Evolutionary conservation across 306 rosid species (phyloP), one percentile per base, ranked within the genome.

Genomic region (Prunus kanzakura): DNA sequence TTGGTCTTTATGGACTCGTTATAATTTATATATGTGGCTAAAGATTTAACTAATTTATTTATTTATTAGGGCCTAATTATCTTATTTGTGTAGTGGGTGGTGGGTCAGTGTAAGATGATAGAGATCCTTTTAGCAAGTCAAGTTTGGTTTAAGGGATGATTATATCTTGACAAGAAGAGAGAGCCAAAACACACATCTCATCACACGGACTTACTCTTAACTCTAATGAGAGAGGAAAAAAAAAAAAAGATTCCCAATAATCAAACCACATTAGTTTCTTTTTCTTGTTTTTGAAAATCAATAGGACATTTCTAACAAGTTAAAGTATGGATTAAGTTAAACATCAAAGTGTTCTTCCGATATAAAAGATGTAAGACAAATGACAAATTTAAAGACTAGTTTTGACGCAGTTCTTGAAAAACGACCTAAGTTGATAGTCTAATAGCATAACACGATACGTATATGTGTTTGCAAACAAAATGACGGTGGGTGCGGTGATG

Each of bases 31-130:
- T 16, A 38, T 38, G 43, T 72, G 23, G 22, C 20, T 64, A 73
- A 75, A 52, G 11, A 41, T 20, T 38, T 11, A 63, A 30, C 8
- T 58, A n/a, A 10, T 7, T 55, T 13, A 22, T 14, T 58, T 9
- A 10, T 7, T 55, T 13, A 22, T 14, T 13, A 66, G 32, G 73
- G 45, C 66, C 73, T 41, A 52, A 14, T 38, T 38, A 38, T 11
- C 35, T 47, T 58, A 25, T 19, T 11, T 54, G 2, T 55, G 30
- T 79, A 32, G 83, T 79, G 79, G 82, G 64, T 35, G 75, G 83
- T 67, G 64, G 74, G 35, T 67, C 70, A 32, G 18, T 73, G 72
- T 15, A 18, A 18, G 69, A 58, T 58, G 45, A 56, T 52, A 67
- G 67, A 74, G 47, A 52, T 51, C 64, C 43, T 64, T 51, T n/a